Conservation (phyloP, 2,329 filamentous ascomycete species). For the Aspergillus pseudoviridinutans region DNA sequence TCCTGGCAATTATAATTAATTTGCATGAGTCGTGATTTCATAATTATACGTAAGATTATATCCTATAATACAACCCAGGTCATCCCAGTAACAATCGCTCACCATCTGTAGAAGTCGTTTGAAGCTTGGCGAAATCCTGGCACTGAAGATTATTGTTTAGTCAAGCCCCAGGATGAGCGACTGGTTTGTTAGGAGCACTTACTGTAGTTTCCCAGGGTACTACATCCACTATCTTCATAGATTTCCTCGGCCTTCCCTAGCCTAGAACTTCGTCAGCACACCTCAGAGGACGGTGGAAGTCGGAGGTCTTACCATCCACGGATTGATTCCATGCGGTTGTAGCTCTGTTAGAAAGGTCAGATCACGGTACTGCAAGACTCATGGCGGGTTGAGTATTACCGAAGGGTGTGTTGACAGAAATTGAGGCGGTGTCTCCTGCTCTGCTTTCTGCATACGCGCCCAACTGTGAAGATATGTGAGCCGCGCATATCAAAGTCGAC, state of each 20-base stretch:
- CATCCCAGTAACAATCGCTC: neutral
- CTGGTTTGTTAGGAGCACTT: slow-evolving; percentile 9
- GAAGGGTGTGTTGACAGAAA: slow-evolving; percentile 60
- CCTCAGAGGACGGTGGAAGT: neutral
- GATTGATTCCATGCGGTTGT: slow-evolving; percentile 55
- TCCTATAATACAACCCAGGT: neutral
- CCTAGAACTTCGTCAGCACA: slow-evolving; percentile 23
- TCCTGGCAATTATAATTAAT: neutral
- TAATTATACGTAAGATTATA: neutral
- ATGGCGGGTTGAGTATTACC: slow-evolving; percentile 18
- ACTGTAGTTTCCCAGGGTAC: slow-evolving; percentile 24
- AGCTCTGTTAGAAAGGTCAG: slow-evolving; percentile 31
- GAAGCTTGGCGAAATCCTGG: slow-evolving; percentile 19
- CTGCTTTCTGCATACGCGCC: slow-evolving; percentile 48
- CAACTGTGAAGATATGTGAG: slow-evolving; percentile 31
- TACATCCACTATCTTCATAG: slow-evolving; percentile 40
- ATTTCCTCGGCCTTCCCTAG: slow-evolving; percentile 37
- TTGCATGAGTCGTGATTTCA: neutral
- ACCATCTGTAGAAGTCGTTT: slow-evolving; percentile 11
- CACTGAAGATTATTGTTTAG: slow-evolving; percentile 12
- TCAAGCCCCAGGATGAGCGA: neutral
- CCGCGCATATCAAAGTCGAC: neutral
- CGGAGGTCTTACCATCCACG: slow-evolving; percentile 42
- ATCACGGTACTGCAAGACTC: neutral
- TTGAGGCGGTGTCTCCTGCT: slow-evolving; percentile 48